phyloP scores from a whole-genome alignment of 2,329 filamentous ascomycete species.

The Metarhizium sp. region DNA sequence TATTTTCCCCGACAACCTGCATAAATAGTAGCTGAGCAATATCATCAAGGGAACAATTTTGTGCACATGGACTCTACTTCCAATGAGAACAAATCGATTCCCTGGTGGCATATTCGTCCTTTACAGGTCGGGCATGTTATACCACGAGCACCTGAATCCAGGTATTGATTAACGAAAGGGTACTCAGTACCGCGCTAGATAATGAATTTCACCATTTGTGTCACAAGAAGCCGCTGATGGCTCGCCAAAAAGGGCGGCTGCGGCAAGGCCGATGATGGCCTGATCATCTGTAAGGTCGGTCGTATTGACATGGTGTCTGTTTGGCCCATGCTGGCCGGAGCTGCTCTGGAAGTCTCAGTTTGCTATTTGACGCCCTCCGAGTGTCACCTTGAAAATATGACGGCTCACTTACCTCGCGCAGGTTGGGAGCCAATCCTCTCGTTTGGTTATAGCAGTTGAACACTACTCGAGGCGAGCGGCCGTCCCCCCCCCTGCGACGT shows the following conservation, averaged over 20 bases:
- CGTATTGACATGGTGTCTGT: neutral
- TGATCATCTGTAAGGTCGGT: neutral
- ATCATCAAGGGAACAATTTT: neutral
- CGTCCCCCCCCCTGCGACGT: neutral
- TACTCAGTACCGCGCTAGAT: neutral
- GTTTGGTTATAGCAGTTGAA: neutral
- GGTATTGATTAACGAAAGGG: neutral
- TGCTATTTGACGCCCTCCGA: neutral
- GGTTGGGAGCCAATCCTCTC: neutral
- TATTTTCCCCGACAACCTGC: neutral
- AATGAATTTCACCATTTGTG: neutral
- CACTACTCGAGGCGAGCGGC: neutral
- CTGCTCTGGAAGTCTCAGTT: neutral
- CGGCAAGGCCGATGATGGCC: neutral
- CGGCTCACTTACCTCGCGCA: neutral
- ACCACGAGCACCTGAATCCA: neutral
- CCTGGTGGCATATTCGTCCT: neutral
- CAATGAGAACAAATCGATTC: neutral
- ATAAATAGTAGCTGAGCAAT: neutral
- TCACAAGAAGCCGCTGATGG: neutral
- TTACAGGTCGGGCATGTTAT: neutral
- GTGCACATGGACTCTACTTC: neutral
- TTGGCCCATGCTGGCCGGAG: neutral
- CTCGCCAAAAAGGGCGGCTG: neutral
- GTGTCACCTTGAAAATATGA: neutral